phyloP scores from a whole-genome alignment of 2,329 filamentous ascomycete species.

The Aureobasidium leucospermi region DNA sequence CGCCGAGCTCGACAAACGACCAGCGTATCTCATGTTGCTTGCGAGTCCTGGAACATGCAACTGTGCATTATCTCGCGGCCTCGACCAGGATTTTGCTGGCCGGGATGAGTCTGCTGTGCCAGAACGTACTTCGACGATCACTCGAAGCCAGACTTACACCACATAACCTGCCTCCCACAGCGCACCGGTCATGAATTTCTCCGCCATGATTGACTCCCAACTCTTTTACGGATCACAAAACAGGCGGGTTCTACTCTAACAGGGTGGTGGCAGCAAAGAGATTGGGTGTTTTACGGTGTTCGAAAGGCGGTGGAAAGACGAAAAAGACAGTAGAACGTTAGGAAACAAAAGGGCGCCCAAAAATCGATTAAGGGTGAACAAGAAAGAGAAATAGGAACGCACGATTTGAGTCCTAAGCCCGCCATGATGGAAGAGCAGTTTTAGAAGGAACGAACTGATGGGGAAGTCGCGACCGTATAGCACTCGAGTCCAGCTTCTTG shows the following conservation, averaged over 20 bases:
- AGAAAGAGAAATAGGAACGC: background rate
- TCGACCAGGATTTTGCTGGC: no score
- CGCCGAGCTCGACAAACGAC: slow-evolving; percentile 5
- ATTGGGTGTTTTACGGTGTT: background rate
- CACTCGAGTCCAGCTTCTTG: background rate
- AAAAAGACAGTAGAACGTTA: background rate
- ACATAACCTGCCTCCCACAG: slow-evolving; percentile 5
- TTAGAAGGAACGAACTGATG: background rate
- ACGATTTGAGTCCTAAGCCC: slow-evolving; percentile 10
- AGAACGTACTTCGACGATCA: background rate
- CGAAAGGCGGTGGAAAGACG: background rate
- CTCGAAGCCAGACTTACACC: background rate
- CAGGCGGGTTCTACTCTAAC: background rate
- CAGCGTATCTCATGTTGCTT: background rate
- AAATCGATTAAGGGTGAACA: background rate
- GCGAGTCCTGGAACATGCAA: background rate
- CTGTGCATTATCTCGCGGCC: background rate
- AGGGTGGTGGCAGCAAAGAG: background rate
- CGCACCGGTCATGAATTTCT: slow-evolving; percentile 3
- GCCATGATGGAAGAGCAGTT: background rate
- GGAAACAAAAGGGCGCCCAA: no score
- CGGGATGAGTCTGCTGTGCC: background rate
- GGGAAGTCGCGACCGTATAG: slow-evolving; percentile 4
- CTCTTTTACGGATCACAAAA: background rate
- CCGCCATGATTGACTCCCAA: background rate